These are phyloP conservation scores for Suillus ampliporus DNA, from an alignment of 768 basidiomycete species.

Conservation along the genomic window DNA sequence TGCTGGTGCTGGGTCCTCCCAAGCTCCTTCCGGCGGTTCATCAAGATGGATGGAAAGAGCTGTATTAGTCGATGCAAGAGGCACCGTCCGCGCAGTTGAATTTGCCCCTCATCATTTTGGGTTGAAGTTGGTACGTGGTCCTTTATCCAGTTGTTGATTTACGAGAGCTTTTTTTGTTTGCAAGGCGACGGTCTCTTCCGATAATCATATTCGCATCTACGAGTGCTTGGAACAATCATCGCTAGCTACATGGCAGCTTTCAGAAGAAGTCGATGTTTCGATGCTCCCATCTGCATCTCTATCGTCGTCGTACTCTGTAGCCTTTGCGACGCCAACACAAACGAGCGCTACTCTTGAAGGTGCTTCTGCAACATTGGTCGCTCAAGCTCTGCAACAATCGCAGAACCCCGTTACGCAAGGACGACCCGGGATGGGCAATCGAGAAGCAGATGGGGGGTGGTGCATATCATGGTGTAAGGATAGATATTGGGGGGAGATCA, in stretches of 20 bases:
- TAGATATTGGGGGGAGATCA: slow-evolving; percentile 90
- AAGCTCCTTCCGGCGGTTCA: slow-evolving; percentile 28
- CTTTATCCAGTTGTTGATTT: not conserved
- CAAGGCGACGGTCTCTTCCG: slow-evolving; percentile 88
- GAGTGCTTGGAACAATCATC: slow-evolving; percentile 82
- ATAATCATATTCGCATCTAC: slow-evolving; percentile 87
- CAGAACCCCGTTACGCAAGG: slow-evolving; percentile 36
- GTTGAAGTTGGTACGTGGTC: slow-evolving; percentile 73
- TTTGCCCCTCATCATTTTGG: slow-evolving; percentile 91
- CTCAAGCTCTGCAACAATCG: slow-evolving; percentile 66
- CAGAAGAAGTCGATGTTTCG: slow-evolving; percentile 78
- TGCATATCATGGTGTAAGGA: slow-evolving; percentile 96
- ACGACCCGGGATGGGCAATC: slow-evolving; percentile 57
- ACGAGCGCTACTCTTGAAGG: slow-evolving; percentile 59
- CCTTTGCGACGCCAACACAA: slow-evolving; percentile 76
- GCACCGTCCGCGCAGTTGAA: slow-evolving; percentile 84
- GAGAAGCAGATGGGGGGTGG: slow-evolving; percentile 93
- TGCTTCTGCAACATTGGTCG: slow-evolving; percentile 61
- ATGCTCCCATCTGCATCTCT: slow-evolving; percentile 51
- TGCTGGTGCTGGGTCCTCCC: slow-evolving; percentile 19
- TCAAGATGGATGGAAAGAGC: slow-evolving; percentile 77
- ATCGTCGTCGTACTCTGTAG: slow-evolving; percentile 56
- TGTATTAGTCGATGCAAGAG: slow-evolving; percentile 81
- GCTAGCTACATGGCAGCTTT: slow-evolving; percentile 75
- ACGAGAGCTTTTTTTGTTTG: slow-evolving; percentile 10